Evolutionary conservation across 2,329 filamentous ascomycete species (phyloP), one percentile per base, ranked within the genome.

Genomic region (Aureobasidium musti): DNA sequence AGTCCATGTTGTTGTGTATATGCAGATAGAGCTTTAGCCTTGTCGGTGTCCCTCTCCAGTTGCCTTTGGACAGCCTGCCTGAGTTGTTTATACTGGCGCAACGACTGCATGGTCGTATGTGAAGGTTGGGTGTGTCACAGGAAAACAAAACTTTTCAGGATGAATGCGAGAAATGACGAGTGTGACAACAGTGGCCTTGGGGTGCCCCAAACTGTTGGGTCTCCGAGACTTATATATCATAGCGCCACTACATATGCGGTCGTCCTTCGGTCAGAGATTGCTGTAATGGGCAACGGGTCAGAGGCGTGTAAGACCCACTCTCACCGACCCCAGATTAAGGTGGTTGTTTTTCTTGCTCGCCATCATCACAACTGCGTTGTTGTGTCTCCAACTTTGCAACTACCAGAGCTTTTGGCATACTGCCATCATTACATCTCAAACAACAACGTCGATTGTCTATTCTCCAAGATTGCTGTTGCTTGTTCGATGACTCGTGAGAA

Each of bases 1-100:
- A 67, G 63, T 50, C 63, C 65, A 45, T 53, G 39, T 45, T 56
- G 30, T 21, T 64, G 67, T 14, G 67, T 66, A 35, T 63, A 53
- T 49, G 35, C 35, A 6, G 56, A 49, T 2, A 60, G 41, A 3
- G 54, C 63, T 45, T 66, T 63, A 52, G 65, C 56, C 49, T 56
- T 59, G 30, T 41, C 54, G 28, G 23, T 21, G 26, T 65, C 53
- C 8, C 57, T 53, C 23, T 57, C 49, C 26, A 63, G 19, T 52
- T 63, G 61, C 30, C 57, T 50, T 21, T 67, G 43, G 5, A 66
- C 47, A 5, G 56, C 49, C 33, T 63, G 43, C 11, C 50, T 49
- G 23, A 68, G 57, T 50, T 57, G 63, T 14, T 59, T 50, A 30
- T 56, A 63, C 33, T 67, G 59, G n/a, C 60, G 49, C 39, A 63